Evolutionary conservation across 805 yeast genomes (phyloP).

Genomic region (Torulaspora franciscae): DNA sequence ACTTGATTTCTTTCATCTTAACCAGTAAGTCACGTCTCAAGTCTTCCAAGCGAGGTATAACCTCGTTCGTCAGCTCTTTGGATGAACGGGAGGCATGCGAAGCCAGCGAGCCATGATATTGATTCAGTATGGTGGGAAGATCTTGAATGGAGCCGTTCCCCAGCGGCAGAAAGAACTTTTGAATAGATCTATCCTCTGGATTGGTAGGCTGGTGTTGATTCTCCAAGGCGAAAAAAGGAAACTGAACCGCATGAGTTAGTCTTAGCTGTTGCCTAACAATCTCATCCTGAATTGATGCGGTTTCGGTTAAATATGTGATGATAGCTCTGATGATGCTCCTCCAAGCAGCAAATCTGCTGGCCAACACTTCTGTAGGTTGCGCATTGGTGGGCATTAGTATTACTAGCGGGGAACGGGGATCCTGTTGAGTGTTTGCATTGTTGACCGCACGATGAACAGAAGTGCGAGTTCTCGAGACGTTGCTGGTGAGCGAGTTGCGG

Average conservation of each 20-base stretch:
- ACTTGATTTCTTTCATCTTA: constrained; percentile 82
- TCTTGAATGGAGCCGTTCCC: constrained; percentile 83
- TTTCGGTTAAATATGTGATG: constrained; percentile 69
- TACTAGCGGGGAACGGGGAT: constrained; percentile 47
- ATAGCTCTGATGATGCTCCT: constrained; percentile 70
- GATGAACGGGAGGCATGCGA: constrained; percentile 52
- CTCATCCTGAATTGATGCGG: constrained; percentile 83
- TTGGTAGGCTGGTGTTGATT: constrained; percentile 29
- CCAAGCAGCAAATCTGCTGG: constrained; percentile 84
- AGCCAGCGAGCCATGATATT: constrained; percentile 60
- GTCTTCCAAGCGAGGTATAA: constrained; percentile 63
- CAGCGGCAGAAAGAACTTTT: constrained; percentile 60
- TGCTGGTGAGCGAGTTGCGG: constrained; percentile 15
- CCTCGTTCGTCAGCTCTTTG: constrained; percentile 54
- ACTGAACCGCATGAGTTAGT: constrained; percentile 68
- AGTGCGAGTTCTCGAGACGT: constrained; percentile 13
- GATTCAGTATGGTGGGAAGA: constrained; percentile 63
- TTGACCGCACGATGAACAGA: constrained; percentile 15
- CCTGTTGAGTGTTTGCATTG: constrained; percentile 26
- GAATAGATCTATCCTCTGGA: constrained; percentile 24
- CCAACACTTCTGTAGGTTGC: constrained; percentile 82
- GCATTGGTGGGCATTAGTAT: constrained; percentile 53
- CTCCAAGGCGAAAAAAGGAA: constrained; percentile 35
- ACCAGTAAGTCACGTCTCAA: constrained; percentile 70
- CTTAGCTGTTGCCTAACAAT: constrained; percentile 76